Base-by-base conservation (phyloP, 1,284 basidiomycete genomes). In the Sparassis latifolia region DNA sequence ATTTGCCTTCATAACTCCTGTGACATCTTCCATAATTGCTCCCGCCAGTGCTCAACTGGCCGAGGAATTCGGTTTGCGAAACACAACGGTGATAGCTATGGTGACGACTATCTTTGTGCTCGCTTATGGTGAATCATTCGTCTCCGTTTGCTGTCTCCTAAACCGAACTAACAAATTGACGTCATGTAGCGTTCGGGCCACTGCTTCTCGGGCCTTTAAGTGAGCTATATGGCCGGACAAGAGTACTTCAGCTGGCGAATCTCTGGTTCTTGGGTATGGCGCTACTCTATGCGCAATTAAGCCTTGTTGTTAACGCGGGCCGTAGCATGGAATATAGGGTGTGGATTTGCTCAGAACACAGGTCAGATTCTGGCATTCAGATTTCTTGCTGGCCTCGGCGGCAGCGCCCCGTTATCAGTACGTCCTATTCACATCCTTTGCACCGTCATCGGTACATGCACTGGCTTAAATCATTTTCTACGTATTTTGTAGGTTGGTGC, bases 11-110 rank as follows among this genome's bases (percentile, higher is more conserved):
- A 82, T 86, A 49, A 77, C 74, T 5, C 82, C 83, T 0, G 72
- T 84, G 2, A 79, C 84, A 1, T 84, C 83, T 3, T 78, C 82
- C 12, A 86, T 89, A 78, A 74, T 88, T 33, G 82, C 89, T 0
- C 85, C 87, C 0, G 84, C 86, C 0, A 72, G 75, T 1, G 58
- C 57, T 0, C 73, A 78, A 44, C 57, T 89, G 5, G 79, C 82
- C 0, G 48, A 56, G 10, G 65, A 83, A 29, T 82, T 86, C 55
- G 75, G 77, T 1, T 74, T 89, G 12, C 78, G 76, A 2, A 78
- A 61, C 54, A 59, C 57, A 1, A 76, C 73, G 2, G 55, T 83
- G 2, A 69, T 80, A 12, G 82, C 82, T 0, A 72, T 89, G 62
- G 76, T 76, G 3, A 80, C 79, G 0, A 84, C 82, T 1, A 72